Conservation (phyloP, 2,329 filamentous ascomycete species). For the Fusarium nanum region DNA sequence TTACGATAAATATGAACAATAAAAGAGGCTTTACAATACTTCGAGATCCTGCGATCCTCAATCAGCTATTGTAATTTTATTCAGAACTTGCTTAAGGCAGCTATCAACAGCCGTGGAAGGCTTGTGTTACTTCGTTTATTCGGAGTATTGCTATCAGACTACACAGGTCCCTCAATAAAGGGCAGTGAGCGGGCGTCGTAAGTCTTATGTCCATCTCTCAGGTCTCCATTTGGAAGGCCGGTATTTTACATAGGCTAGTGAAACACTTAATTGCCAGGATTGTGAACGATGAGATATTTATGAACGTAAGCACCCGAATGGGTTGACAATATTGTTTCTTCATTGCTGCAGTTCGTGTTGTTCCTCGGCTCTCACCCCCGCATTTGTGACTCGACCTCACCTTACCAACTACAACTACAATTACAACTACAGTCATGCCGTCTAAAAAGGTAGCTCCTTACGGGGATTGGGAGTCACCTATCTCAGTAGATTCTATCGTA, state of each 20-base stretch:
- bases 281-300: background rate
- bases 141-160: background rate
- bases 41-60: background rate
- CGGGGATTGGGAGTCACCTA: conserved; percentile 56
- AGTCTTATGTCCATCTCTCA: background rate
- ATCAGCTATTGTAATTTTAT: background rate
- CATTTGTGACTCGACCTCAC: conserved; percentile 15
- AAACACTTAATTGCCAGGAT: background rate
- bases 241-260: background rate
- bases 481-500: conserved; percentile 53
- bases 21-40: background rate
- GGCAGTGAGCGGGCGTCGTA: background rate
- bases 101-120: background rate
- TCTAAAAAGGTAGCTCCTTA: conserved; percentile 47
- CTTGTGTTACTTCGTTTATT: background rate
- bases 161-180: background rate
- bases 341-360: background rate
- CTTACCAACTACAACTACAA: background rate
- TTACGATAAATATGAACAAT: background rate
- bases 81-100: background rate
- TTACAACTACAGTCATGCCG: conserved; percentile 19
- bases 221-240: background rate
- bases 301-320: no score
- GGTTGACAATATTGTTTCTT: background rate
- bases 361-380: conserved; percentile 14